Percentiles rank a stretch among this genome's conserved stretches.
Evolutionary conservation across 179 eudicot species (phyloP).

Genomic region (Sideroxylon spinosum): DNA sequence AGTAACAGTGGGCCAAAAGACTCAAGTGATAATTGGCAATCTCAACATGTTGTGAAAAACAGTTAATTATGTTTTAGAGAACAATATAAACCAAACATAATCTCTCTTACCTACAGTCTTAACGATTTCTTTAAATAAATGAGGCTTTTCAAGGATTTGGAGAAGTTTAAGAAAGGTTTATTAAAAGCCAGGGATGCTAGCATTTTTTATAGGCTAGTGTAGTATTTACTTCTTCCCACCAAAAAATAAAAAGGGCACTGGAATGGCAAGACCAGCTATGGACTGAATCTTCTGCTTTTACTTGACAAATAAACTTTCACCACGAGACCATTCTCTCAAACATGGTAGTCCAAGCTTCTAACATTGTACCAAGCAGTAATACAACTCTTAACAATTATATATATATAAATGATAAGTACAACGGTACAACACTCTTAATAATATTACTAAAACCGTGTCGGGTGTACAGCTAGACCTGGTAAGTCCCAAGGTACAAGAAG

Average conservation of each 20-base stretch:
- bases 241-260: not conserved
- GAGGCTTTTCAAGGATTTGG: not conserved
- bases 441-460: not conserved
- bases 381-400: not conserved
- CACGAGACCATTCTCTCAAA: slow-evolving; percentile 1
- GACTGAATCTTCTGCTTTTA: not conserved
- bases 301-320: not conserved
- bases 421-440: not conserved
- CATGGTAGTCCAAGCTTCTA: not conserved
- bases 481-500: not conserved
- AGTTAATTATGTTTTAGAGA: not conserved
- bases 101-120: not conserved
- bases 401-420: too few species aligned
- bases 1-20: not conserved
- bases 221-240: not conserved
- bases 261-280: not conserved
- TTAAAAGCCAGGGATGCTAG: too few species aligned
- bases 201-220: not conserved
- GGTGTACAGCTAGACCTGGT: not conserved
- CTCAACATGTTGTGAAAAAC: not conserved
- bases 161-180: too few species aligned
- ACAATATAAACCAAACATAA: not conserved
- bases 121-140: not conserved
- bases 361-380: not conserved
- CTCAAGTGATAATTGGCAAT: not conserved